Evolutionary conservation across 2,329 filamentous ascomycete genomes (phyloP).

Genomic region (Cercospora sesami): DNA sequence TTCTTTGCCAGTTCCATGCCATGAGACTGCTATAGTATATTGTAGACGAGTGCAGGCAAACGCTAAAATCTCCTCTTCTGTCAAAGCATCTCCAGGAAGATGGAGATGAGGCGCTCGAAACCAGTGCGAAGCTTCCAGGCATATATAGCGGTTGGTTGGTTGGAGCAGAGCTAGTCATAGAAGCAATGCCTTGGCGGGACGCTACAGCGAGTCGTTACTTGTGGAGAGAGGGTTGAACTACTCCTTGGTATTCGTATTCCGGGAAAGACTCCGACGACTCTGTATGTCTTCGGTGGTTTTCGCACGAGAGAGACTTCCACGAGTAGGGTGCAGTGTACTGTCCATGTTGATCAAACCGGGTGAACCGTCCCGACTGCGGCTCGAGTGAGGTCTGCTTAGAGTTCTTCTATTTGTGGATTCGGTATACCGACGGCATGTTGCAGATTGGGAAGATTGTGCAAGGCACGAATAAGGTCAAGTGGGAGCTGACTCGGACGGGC

Average conservation of each 20-base stretch:
- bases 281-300: not conserved
- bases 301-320: not conserved
- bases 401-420: not conserved
- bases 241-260: not conserved
- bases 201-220: not conserved
- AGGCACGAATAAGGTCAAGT: not conserved
- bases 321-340: not conserved
- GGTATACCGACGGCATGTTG: not conserved
- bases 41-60: not conserved
- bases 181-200: not conserved
- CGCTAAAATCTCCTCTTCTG: not conserved
- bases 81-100: not conserved
- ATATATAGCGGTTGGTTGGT: not conserved
- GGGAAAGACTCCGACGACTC: not conserved
- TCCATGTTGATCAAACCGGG: not conserved
- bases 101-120: not conserved
- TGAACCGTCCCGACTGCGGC: not conserved
- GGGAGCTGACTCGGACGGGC: not conserved
- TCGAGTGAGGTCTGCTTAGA: not conserved
- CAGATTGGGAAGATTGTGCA: not conserved
- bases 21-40: not conserved
- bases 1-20: not conserved
- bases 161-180: not conserved
- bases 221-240: not conserved
- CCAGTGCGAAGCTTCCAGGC: not conserved